Evolutionary conservation across 192 early-diverging fungal genomes (phyloP), one percentile per base, ranked within the genome.

Genomic region (Entrophospora sp.): DNA sequence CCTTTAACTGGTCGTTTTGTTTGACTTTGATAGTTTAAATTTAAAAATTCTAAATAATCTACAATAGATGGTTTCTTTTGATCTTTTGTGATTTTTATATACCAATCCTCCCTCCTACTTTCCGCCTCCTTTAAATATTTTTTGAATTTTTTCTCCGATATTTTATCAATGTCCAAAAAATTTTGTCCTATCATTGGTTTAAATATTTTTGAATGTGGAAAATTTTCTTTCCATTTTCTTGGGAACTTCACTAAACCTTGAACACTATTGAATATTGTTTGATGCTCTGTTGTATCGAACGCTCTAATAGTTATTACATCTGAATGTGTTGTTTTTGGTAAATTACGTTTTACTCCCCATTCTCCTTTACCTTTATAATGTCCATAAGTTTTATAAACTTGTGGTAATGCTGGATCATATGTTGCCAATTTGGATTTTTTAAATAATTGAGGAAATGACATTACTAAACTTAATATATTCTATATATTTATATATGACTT

Each of bases 291-390:
- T 4, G 86, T 86, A 62, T 91, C 89, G 24, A 88, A 74, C 28
- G 74, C 71, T 13, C 71, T 69, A 53, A 91, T 70, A 35, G 76
- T 79, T 37, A 85, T 71, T 43, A 77, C 58, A 31, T 74, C 73
- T 13, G 87, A 87, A 18, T 74, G 69, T 55, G 88, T 71, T 24
- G 83, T 79, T n/a, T 74, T 78, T 31, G 89, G 87, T 56, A 91
- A 71, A 45, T 77, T 74, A 25, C 87, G 86, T 75, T 91, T 91
- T 68, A 91, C 63, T 14, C 89, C 89, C 87, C 87, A 91, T 64
- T 89, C 84, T 16, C 85, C 86, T 38, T 70, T 73, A 31, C 72
- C 69, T 59, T 79, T 79, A n/a, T 71, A 65, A 18, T 69, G 74
- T 43, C 64, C 68, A 25, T 79, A 75, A 30, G 87, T 83, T 16